Conservation (phyloP, 2,329 filamentous ascomycete species). For the Mycosphaerella arachidis region DNA sequence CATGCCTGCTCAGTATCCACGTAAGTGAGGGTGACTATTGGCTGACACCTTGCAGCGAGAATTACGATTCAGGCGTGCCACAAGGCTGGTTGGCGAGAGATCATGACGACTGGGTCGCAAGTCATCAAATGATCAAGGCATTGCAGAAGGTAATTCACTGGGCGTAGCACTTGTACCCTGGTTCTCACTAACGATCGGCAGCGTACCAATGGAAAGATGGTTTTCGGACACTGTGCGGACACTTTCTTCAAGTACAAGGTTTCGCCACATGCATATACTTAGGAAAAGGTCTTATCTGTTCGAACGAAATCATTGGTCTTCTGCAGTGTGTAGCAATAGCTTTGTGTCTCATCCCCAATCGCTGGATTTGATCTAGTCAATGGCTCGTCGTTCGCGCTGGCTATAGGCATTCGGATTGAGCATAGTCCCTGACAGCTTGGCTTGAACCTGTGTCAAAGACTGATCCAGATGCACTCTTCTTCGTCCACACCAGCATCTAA, state of each 20-base stretch:
- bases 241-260: constrained; percentile 20
- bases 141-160: constrained; percentile 15
- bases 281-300: too few relatives aligned
- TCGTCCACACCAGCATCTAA: neutral
- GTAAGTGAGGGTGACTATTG: too few relatives aligned
- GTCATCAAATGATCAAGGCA: constrained; percentile 24
- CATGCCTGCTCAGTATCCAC: neutral
- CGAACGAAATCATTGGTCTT: too few relatives aligned
- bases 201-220: constrained; percentile 22
- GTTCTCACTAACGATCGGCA: neutral
- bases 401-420: neutral
- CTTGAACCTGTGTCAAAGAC: too few relatives aligned
- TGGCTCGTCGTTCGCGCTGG: neutral
- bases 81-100: constrained; percentile 38
- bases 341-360: neutral
- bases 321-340: neutral
- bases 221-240: constrained; percentile 23
- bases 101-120: constrained; percentile 33
- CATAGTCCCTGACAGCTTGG: too few relatives aligned
- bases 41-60: constrained; percentile 25
- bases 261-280: constrained; percentile 18
- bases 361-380: neutral
- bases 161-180: neutral
- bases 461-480: too few relatives aligned
- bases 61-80: constrained; percentile 32